Evolutionary conservation across 306 rosid genomes (phyloP), one percentile per base, ranked within the genome.

Genomic region (Albizia julibrissin): DNA sequence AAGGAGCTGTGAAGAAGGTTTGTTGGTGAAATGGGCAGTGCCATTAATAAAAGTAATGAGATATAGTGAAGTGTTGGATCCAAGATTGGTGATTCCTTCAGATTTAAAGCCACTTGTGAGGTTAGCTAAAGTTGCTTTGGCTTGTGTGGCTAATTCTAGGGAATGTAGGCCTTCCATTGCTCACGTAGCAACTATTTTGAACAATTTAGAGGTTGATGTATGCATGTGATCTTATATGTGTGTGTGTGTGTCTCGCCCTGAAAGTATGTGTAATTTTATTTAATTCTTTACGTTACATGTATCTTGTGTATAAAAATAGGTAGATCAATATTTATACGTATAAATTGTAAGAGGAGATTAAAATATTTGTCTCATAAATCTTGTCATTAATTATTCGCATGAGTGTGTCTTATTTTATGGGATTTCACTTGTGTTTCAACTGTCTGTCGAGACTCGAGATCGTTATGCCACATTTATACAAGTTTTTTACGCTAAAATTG

Each of bases 51-150:
- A 87, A 70, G 93, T 85, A 43, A 84, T 39, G 82, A 92, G 84
- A 39, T 84, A 83, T 65, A 27, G 49, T 80, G 96, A 93, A 79
- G 46, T 95, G 54, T 82, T 92, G 82, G 97, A 93, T 80, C 92
- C 92, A 7, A 84, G 96, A 69, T 75, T 88, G 26, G 89, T 82
- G 9, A 70, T 81, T 83, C 94, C 94, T 74, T 72, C 74, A 9
- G 89, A 93, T 15, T 34, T 86, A 26, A 82, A 58, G 16, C 88
- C 89, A 44, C 65, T 93, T 59, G 81, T 86, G 72, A 86, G 99
- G 76, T 74, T 95, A 78, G 97, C 97, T 24, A 93, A 95, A 85
- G 98, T 92, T 72, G 97, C 99, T 78, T 87, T 84, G 15, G 89
- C 98, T 82, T 92, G 99, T 77, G 93, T 93, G 75, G 91, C 90